A percentile compares a stretch with the other conserved stretches of the same genome.
phyloP scores from a whole-genome alignment of 2,329 filamentous ascomycete genomes.

The Malbranchea zuffiana region DNA sequence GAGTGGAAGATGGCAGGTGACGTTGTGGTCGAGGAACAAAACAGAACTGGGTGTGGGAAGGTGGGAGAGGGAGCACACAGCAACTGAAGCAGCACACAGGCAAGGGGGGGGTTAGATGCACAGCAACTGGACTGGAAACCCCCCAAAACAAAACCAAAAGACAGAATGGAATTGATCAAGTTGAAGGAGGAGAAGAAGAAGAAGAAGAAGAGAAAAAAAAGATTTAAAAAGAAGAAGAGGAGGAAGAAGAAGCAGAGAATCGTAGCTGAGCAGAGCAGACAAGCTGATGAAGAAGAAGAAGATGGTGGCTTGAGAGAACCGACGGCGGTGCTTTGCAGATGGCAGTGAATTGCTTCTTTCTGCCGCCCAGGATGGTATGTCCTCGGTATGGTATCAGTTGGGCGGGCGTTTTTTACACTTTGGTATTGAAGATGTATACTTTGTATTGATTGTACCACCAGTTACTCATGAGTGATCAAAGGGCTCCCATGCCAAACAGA shows the following conservation, averaged over 20 bases:
- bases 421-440: no score
- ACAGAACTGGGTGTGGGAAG: conserved; percentile 17
- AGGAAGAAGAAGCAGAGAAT: conserved; percentile 9
- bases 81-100: conserved; percentile 9
- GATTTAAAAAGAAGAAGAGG: conserved; percentile 14
- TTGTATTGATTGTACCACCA: no score
- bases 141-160: not conserved
- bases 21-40: conserved; percentile 11
- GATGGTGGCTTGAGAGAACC: conserved; percentile 5
- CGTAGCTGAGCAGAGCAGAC: not conserved
- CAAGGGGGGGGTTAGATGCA: conserved; percentile 8
- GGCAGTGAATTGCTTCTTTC: conserved; percentile 6
- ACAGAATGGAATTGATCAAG: not conserved
- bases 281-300: not conserved
- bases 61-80: conserved; percentile 10
- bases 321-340: not conserved
- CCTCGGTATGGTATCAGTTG: no score
- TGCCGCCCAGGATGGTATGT: no score
- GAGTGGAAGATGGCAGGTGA: conserved; percentile 8
- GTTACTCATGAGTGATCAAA: no score
- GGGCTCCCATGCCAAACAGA: no score
- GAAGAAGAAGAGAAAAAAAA: conserved; percentile 1
- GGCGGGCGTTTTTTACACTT: no score
- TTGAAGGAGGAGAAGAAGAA: conserved; percentile 2
- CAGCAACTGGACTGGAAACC: not conserved